Percentiles rank a stretch among this genome's conserved stretches.
Conservation (phyloP, 257 asterid species). For the Cordia subcordata region DNA sequence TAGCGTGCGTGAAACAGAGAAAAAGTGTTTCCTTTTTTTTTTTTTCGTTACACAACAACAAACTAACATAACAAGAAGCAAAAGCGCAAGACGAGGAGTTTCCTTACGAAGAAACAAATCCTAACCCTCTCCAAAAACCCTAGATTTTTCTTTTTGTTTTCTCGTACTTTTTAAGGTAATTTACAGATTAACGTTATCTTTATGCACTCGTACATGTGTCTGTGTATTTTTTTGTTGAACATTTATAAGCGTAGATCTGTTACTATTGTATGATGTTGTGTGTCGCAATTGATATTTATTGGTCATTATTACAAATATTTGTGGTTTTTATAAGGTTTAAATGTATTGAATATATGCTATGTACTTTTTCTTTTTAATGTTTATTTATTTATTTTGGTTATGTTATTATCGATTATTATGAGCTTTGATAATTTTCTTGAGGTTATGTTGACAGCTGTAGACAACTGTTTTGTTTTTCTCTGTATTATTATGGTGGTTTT, state of each 20-base stretch:
- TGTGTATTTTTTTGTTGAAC: constrained; percentile 5
- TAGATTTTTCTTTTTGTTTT: constrained; percentile 12
- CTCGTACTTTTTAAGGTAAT: not conserved
- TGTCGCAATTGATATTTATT: constrained; percentile 7
- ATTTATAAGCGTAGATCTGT: constrained; percentile 32
- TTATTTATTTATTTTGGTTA: not conserved
- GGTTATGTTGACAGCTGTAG: constrained; percentile 2
- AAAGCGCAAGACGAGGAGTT: too few species aligned
- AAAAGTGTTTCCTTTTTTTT: too few species aligned
- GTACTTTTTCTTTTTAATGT: not conserved
- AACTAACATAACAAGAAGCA: too few species aligned
- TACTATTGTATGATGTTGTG: constrained; percentile 13
- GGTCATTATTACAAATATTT: not conserved
- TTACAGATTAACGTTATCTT: not conserved
- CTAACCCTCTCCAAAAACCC: constrained; percentile 14
- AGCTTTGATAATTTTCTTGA: not conserved
- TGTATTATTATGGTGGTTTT: constrained; percentile 6
- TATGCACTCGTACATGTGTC: constrained; percentile 1
- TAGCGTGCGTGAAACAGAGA: constrained; percentile 22
- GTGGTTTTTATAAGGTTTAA: too few species aligned
- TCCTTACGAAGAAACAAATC: too few species aligned
- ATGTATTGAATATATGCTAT: not conserved
- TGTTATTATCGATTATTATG: constrained; percentile 5
- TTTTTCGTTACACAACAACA: constrained; percentile 18
- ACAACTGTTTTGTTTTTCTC: not conserved